These are phyloP conservation scores for Cardamine resedifolia DNA, from an alignment of 345 rosid genomes.

Conservation along the genomic window DNA sequence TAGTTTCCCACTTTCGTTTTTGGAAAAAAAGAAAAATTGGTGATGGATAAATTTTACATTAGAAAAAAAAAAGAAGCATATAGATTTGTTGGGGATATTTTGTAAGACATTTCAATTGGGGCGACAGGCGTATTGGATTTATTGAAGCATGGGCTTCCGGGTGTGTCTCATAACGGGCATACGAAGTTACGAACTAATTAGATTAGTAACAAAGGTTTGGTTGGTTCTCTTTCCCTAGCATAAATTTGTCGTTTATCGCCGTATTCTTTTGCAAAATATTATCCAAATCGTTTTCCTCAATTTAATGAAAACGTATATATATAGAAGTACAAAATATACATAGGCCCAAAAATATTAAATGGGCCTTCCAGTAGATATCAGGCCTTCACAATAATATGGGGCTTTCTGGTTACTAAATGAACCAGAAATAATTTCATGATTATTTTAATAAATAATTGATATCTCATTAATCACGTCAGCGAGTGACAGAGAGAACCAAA, in stretches of 20 bases:
- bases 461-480: constrained; percentile 6
- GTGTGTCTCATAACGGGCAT: not conserved
- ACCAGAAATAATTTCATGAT: not conserved
- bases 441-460: not conserved
- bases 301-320: not conserved
- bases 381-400: not conserved
- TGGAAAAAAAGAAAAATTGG: not conserved
- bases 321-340: not conserved
- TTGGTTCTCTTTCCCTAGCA: not conserved
- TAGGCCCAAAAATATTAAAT: not conserved
- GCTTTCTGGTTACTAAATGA: not conserved
- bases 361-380: not conserved
- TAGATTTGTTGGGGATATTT: not conserved
- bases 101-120: constrained; percentile 1
- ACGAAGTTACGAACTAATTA: constrained; percentile 5
- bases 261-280: not conserved
- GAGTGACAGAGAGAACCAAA: constrained; percentile 2
- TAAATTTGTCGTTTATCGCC: constrained; percentile 9
- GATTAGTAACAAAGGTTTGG: not conserved
- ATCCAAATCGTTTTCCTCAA: not conserved
- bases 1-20: not conserved
- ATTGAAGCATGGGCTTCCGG: not conserved
- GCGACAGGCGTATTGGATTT: not conserved
- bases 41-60: not conserved
- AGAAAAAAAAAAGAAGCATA: not conserved